Evolutionary conservation across 2,329 filamentous ascomycete genomes (phyloP).

Genomic region (Neofusicoccum laricinum): DNA sequence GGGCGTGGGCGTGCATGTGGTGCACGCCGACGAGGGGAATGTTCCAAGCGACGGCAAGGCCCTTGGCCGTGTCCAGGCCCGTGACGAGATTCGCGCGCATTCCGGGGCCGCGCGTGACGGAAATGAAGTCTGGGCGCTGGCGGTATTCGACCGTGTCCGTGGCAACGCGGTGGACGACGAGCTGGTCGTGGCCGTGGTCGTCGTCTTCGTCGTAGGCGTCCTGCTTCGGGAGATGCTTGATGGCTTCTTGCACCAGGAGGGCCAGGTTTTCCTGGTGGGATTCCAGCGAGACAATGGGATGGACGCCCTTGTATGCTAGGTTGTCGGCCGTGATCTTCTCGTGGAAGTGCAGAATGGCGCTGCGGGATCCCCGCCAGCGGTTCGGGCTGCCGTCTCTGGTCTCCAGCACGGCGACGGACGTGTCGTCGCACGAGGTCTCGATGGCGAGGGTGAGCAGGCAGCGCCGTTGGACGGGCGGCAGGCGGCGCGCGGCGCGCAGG

Average conservation of each 20-base stretch:
- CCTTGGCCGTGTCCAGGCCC: constrained; percentile 83
- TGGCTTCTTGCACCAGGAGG: constrained; percentile 62
- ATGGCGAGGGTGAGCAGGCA: constrained; percentile 61
- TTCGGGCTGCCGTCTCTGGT: constrained; percentile 18
- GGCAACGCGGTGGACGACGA: neutral
- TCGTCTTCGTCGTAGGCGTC: neutral
- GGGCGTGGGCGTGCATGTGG: constrained; percentile 95
- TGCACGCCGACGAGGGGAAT: constrained; percentile 74
- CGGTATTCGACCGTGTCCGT: neutral
- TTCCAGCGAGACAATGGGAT: constrained; percentile 71
- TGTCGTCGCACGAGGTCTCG: constrained; percentile 89
- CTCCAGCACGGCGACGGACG: constrained; percentile 78
- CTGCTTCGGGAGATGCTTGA: constrained; percentile 52
- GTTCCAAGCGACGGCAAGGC: constrained; percentile 77
- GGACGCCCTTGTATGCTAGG: constrained; percentile 70
- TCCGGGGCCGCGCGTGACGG: constrained; percentile 85
- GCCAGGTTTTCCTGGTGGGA: constrained; percentile 74
- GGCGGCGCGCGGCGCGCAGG: neutral
- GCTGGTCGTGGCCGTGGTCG: neutral
- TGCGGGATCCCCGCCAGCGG: neutral
- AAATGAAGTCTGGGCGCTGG: constrained; percentile 73
- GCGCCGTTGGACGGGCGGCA: constrained; percentile 20
- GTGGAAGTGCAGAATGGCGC: constrained; percentile 70
- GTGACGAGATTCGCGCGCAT: constrained; percentile 76
- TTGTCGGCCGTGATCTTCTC: constrained; percentile 80